A percentile compares a stretch with the other conserved stretches of the same genome.
Conservation (phyloP, 768 basidiomycete genomes). For the Peribolospora baueri region DNA sequence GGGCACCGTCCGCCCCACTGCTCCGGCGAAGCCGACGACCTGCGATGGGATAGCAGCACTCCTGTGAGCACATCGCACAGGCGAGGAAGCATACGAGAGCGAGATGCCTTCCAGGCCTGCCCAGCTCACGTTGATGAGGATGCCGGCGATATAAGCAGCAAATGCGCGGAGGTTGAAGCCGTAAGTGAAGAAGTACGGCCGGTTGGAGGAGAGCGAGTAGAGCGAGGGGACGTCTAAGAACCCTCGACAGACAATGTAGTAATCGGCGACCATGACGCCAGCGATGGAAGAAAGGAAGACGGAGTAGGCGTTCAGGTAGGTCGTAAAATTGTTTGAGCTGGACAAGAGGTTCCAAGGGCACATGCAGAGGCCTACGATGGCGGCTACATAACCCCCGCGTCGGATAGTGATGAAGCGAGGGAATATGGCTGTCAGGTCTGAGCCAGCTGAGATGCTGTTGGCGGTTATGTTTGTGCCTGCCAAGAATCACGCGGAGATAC, state of each 20-base stretch:
- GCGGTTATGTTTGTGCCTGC: constrained; percentile 55
- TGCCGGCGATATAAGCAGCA: constrained; percentile 14
- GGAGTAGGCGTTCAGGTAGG: constrained; percentile 58
- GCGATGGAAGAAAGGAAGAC: constrained; percentile 61
- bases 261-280: constrained; percentile 50
- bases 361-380: constrained; percentile 36
- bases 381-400: constrained; percentile 57
- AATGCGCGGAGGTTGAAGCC: constrained; percentile 46
- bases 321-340: constrained; percentile 37
- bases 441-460: constrained; percentile 60
- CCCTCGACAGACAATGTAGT: constrained; percentile 46
- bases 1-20: too few relatives aligned
- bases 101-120: too few relatives aligned
- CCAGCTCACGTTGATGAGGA: too few relatives aligned
- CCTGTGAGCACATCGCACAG: too few relatives aligned
- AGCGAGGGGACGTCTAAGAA: constrained; percentile 48
- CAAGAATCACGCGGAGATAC: too few relatives aligned
- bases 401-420: constrained; percentile 66
- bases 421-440: constrained; percentile 51
- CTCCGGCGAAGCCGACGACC: too few relatives aligned
- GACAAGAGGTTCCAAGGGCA: too few relatives aligned
- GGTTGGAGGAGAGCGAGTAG: constrained; percentile 25
- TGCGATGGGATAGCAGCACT: too few relatives aligned
- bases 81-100: too few relatives aligned
- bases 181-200: constrained; percentile 42